Percentiles rank a stretch among this genome's conserved stretches.
Conservation (phyloP, 163 green algal species). For the Scenedesmus sp. region DNA sequence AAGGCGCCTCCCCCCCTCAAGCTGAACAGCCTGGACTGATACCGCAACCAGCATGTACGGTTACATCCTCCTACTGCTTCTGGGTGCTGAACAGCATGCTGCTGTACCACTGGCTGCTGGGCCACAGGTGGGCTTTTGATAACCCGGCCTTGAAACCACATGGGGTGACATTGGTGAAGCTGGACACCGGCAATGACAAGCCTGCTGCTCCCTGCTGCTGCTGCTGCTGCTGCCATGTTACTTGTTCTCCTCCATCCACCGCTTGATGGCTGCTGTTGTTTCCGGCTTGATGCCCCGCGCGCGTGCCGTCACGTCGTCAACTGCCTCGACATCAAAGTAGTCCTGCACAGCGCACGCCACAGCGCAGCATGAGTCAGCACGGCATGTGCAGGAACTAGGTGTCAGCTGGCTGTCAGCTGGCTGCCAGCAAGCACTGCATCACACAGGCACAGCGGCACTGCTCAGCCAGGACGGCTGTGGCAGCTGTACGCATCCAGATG, state of each 20-base stretch:
- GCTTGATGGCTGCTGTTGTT: constrained; percentile 39
- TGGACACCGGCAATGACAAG: no score
- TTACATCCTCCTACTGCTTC: no score
- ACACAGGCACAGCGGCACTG: neutral
- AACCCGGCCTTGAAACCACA: no score
- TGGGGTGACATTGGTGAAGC: no score
- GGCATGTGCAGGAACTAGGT: no score
- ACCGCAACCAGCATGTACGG: no score
- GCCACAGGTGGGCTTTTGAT: neutral
- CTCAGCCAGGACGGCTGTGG: neutral
- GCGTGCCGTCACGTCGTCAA: neutral
- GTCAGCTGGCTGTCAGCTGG: neutral
- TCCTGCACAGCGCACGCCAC: constrained; percentile 12
- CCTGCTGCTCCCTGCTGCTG: neutral
- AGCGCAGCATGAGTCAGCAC: neutral
- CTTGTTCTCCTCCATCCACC: constrained; percentile 55
- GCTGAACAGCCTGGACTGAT: no score
- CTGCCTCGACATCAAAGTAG: constrained; percentile 55
- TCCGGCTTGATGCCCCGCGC: constrained; percentile 48
- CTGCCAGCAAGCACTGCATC: neutral
- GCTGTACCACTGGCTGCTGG: no score
- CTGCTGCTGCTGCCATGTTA: neutral
- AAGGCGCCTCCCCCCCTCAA: no score
- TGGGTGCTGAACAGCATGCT: no score
- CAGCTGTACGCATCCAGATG: neutral